Evolutionary conservation across 352 stramenopile species (phyloP), one percentile per base, ranked within the genome.

Genomic region (Pythium monospermum): DNA sequence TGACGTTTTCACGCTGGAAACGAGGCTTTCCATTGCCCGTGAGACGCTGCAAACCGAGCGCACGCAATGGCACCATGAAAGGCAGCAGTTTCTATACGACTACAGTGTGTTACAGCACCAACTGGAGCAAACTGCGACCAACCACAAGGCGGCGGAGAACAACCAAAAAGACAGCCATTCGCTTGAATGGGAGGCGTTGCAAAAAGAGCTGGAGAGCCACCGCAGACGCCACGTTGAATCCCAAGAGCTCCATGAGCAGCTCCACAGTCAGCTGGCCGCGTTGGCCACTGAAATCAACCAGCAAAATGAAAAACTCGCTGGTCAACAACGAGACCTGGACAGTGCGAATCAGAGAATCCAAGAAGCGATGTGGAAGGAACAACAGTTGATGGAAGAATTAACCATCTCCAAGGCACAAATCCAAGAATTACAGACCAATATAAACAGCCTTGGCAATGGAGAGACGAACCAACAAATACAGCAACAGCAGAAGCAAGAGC

Each of bases 1-100:
- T 42, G 61, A 83, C 19, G 63, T 72, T 36, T 53, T 71, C 18
- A 77, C 71, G 25, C 65, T 80, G 25, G 76, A 84, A 6, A 63
- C 71, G 1, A 55, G 63, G 15, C 49, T 84, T 13, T 35, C 28
- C 2, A 47, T 65, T 23, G 58, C 56, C 6, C 71, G 71, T 3
- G 70, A 67, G n/a, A 59, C 58, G n/a, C 63, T 84, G 15, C 66
- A 57, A 33, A 21, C 61, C 7, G 70, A 82, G 13, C 68, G 61
- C 4, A 30, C 52, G 6, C 44, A 55, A 2, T 79, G 68, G 68
- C 55, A 70, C 26, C 43, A 49, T 8, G 70, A 86, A 32, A 60
- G 48, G 12, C 35, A 51, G 26, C 46, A 35, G 18, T n/a, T 66
- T 18, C 25, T 28, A 6, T 27, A 57, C 12, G 43, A 60, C 49